phyloP scores from a whole-genome alignment of 139 green algal species.

The Chlamydomonas applanata region DNA sequence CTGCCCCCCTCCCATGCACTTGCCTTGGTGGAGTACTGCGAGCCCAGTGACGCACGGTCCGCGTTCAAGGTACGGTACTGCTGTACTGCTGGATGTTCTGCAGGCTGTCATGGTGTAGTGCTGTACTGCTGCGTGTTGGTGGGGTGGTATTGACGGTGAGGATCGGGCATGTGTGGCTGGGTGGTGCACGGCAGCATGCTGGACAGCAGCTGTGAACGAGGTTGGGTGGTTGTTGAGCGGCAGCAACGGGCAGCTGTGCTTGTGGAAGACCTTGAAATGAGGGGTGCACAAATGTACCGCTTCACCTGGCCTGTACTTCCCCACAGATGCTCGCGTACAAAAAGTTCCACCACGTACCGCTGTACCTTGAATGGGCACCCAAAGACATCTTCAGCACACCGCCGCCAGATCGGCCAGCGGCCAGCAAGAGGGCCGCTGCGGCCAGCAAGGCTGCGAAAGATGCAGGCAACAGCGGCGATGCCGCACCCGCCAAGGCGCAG shows the following conservation, averaged over 20 bases:
- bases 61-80: slow-evolving; percentile 37
- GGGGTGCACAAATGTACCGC: too few relatives aligned
- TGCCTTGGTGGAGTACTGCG: slow-evolving; percentile 86
- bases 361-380: slow-evolving; percentile 98
- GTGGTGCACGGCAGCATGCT: too few relatives aligned
- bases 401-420: neutral
- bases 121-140: too few relatives aligned
- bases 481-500: slow-evolving; percentile 5
- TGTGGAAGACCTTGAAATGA: too few relatives aligned
- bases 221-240: too few relatives aligned
- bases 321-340: slow-evolving; percentile 87
- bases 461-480: slow-evolving; percentile 4
- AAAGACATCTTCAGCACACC: slow-evolving; percentile 69
- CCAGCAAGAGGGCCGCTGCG: slow-evolving; percentile 4
- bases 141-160: too few relatives aligned
- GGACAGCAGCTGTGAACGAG: too few relatives aligned
- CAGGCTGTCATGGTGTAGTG: too few relatives aligned
- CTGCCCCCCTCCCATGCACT: slow-evolving; percentile 80
- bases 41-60: slow-evolving; percentile 56
- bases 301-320: neutral
- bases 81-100: too few relatives aligned
- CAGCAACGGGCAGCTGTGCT: too few relatives aligned
- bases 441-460: slow-evolving; percentile 4
- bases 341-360: slow-evolving; percentile 88
- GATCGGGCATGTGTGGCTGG: too few relatives aligned